Conservation (phyloP, 177 flowering plant species). For the Vitis hybrid region DNA sequence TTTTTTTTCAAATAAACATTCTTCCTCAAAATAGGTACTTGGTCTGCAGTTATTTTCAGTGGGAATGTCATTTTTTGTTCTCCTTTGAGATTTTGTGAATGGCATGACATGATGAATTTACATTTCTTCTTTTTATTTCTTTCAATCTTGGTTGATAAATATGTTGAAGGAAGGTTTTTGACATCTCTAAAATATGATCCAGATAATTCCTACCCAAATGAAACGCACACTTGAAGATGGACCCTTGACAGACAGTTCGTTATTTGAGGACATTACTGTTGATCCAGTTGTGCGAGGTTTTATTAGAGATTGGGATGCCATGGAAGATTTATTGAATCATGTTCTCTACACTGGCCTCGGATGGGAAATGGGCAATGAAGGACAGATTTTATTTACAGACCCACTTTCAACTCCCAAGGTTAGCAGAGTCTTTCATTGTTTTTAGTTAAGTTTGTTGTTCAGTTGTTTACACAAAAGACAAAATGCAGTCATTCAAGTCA, state of each 20-base stretch:
- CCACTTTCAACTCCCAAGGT: constrained; percentile 97
- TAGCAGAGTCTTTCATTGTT: constrained; percentile 6
- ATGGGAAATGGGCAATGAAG: constrained; percentile 99
- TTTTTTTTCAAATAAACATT: too few species aligned
- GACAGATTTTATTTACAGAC: constrained; percentile 90
- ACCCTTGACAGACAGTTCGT: constrained; percentile 31
- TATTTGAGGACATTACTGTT: constrained; percentile 53
- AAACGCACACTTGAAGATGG: constrained; percentile 72
- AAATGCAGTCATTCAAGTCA: not conserved
- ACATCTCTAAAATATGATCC: constrained; percentile 5
- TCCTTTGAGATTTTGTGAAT: too few species aligned
- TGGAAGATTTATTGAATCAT: constrained; percentile 90
- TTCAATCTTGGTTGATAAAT: not conserved
- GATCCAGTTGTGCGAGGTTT: constrained; percentile 94
- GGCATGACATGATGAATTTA: too few species aligned
- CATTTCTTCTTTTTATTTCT: not conserved
- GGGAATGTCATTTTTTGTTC: too few species aligned
- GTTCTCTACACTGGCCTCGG: constrained; percentile 86
- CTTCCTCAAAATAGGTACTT: too few species aligned
- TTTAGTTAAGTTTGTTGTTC: not conserved
- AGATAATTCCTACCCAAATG: constrained; percentile 94
- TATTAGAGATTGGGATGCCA: constrained; percentile 95
- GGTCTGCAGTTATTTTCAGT: too few species aligned
- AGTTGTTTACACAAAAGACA: not conserved
- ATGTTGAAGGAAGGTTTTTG: too few species aligned